phyloP scores from a whole-genome alignment of 768 basidiomycete species.

The Tricholoma hemisulphureum region DNA sequence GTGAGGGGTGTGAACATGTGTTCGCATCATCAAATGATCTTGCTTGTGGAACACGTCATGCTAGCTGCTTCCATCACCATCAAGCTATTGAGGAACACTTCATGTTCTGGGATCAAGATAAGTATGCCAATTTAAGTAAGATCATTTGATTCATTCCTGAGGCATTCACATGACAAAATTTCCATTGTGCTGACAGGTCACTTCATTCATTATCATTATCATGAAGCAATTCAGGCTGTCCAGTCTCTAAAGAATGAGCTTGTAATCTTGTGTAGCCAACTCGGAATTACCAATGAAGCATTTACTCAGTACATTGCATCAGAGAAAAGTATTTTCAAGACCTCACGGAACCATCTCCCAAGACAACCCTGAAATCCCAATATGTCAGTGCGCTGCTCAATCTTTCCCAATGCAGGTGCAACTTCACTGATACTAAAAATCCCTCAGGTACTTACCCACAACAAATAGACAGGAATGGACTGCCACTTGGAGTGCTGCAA shows the following conservation, averaged over 20 bases:
- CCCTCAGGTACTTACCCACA: background rate
- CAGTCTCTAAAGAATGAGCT: background rate
- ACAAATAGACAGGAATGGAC: conserved; percentile 2
- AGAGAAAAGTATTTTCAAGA: background rate
- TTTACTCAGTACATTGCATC: conserved; percentile 4
- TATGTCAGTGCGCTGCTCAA: conserved; percentile 2
- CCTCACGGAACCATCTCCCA: background rate
- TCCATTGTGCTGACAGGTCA: too few relatives aligned
- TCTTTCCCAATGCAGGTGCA: conserved; percentile 2
- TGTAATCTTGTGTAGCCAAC: conserved; percentile 1
- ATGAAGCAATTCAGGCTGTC: too few relatives aligned
- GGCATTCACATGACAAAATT: too few relatives aligned
- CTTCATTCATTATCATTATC: too few relatives aligned
- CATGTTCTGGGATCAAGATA: conserved; percentile 9
- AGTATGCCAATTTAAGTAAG: conserved; percentile 22
- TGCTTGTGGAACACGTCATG: conserved; percentile 14
- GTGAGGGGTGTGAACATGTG: conserved; percentile 19
- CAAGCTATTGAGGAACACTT: conserved; percentile 19
- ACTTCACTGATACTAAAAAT: background rate
- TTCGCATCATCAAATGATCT: conserved; percentile 22
- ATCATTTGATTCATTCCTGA: too few relatives aligned
- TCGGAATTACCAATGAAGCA: background rate
- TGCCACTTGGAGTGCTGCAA: background rate
- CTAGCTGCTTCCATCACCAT: conserved; percentile 17
- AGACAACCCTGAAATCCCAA: background rate